Percentiles rank a stretch among this genome's conserved stretches.
Conservation (phyloP, 768 basidiomycete species). For the Termitomyces sp. region DNA sequence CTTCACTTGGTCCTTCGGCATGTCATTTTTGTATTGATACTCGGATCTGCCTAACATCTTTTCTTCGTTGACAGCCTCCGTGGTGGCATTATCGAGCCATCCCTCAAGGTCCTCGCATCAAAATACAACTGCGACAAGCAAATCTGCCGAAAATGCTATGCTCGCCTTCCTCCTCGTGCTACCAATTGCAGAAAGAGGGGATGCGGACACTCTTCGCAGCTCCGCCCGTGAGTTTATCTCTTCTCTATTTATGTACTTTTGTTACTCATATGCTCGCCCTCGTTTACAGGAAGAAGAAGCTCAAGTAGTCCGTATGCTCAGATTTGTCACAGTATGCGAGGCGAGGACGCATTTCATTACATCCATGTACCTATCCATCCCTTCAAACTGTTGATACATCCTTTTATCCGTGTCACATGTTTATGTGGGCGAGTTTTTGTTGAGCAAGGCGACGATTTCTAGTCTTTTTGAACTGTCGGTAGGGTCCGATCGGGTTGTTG, state of each 20-base stretch:
- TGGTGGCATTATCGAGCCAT: conserved; percentile 99
- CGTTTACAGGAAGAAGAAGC: conserved; percentile 18
- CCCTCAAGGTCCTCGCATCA: conserved; percentile 92
- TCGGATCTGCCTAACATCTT: not conserved
- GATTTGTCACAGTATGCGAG: not conserved
- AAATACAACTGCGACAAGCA: conserved; percentile 99
- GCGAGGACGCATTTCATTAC: not conserved
- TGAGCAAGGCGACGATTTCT: too few relatives aligned
- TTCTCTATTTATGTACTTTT: not conserved
- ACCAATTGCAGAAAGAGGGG: conserved; percentile 98
- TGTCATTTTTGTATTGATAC: conserved; percentile 22
- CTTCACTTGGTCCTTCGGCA: conserved; percentile 96
- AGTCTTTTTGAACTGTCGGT: too few relatives aligned
- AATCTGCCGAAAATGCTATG: conserved; percentile 99
- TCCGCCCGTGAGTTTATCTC: conserved; percentile 71
- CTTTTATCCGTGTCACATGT: not conserved
- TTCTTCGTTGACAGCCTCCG: conserved; percentile 60
- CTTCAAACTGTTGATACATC: too few relatives aligned
- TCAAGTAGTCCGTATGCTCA: conserved; percentile 19
- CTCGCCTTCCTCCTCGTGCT: conserved; percentile 97
- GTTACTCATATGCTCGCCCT: not conserved
- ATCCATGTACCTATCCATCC: conserved; percentile 5
- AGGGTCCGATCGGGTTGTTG: too few relatives aligned
- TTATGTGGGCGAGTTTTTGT: too few relatives aligned
- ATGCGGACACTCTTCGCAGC: conserved; percentile 88